Evolutionary conservation across 768 basidiomycete species (phyloP).

Genomic region (Tylopilus intermedius): DNA sequence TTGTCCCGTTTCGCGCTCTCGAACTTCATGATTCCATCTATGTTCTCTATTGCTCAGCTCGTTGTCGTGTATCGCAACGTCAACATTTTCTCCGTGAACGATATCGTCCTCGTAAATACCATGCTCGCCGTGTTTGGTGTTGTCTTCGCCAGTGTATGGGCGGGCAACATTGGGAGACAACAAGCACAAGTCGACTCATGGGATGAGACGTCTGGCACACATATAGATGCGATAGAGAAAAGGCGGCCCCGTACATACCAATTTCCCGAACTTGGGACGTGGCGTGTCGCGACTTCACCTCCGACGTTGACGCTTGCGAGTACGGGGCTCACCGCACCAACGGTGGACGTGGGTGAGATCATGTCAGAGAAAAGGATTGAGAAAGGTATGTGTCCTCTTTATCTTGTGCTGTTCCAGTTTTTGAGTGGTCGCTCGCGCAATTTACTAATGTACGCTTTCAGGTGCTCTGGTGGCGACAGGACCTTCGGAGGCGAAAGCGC

Average conservation of each 20-base stretch:
- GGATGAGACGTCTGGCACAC: neutral
- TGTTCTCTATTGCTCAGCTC: slow-evolving; percentile 30
- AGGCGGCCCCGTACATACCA: neutral
- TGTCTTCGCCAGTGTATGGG: slow-evolving; percentile 32
- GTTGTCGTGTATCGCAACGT: slow-evolving; percentile 27
- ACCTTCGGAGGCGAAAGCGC: neutral
- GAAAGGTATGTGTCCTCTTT: slow-evolving; percentile 2
- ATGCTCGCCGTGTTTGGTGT: slow-evolving; percentile 31
- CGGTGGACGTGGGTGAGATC: neutral
- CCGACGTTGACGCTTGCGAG: slow-evolving; percentile 7
- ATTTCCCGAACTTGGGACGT: slow-evolving; percentile 16
- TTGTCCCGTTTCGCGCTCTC: slow-evolving; percentile 30
- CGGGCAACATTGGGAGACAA: slow-evolving; percentile 9
- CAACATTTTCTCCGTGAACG: slow-evolving; percentile 19
- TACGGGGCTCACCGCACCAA: neutral
- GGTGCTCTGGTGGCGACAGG: neutral
- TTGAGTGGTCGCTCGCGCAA: neutral
- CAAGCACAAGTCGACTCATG: neutral
- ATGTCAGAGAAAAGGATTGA: neutral
- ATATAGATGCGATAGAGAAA: neutral
- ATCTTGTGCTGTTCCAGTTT: neutral
- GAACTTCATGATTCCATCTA: slow-evolving; percentile 30
- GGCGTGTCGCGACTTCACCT: slow-evolving; percentile 13
- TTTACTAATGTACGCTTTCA: neutral
- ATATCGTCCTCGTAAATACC: slow-evolving; percentile 27